Evolutionary conservation across 176 grass and related monocot genomes (phyloP), one percentile per base, ranked within the genome.

Genomic region (Guadua angustifolia): DNA sequence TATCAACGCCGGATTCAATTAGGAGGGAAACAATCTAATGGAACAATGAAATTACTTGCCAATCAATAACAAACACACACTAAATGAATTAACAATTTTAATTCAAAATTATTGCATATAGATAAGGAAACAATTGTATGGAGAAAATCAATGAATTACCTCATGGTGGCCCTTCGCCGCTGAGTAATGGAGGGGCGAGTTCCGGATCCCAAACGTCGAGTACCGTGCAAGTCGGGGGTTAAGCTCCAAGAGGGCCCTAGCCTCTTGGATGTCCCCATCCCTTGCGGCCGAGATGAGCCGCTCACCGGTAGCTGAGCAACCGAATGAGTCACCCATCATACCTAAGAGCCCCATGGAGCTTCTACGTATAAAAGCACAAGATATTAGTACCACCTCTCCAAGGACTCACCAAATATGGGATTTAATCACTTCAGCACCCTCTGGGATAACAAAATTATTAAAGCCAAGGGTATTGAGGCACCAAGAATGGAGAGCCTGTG

Each of bases 121-220:
- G 56, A 78, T 50, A 42, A 74, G 44, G 32, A 68, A 66, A 77
- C 14, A 42, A 67, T 46, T 86, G 5, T 29, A 62, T 32, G 73
- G 21, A 49, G 59, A 71, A 46, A 88, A 60, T 71, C 26, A 71
- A 32, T 83, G 53, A 71, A 75, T 93, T 63, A 99, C 97, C 93
- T 99, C 97, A 25, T 96, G 91, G 73, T 99, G 97, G 24, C 97
- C 97, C 73, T 91, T 90, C 5, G 93, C 87, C 26, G 97, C 97
- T 1, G 93, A 95, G 81, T 91, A 95, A 91, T 99, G 97, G 33
- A 99, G 93, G 58, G 97, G 93, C 7, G 97, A 92, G 80, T 95
- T 99, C 33, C 83, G 84, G 88, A 95, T 83, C 51, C 93, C 97
- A 17, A 99, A 99, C 1, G 91, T 96, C 0, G 91, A 95, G 80